Base-by-base conservation (phyloP, 331 rosid species). In the Malus hybrid region DNA sequence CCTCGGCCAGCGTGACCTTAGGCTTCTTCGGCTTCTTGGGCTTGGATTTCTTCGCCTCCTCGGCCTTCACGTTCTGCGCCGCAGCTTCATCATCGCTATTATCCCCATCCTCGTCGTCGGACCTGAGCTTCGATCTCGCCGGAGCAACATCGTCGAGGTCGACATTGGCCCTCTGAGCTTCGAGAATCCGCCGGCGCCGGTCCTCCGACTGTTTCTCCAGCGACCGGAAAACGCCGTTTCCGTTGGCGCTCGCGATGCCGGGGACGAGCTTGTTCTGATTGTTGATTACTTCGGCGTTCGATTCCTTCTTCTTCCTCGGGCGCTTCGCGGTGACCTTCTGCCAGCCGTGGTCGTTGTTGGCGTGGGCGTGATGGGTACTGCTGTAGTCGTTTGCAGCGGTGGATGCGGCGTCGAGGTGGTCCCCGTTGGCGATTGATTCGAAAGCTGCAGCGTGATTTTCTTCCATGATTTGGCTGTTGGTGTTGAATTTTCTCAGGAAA, bases 241-340 rank as follows among this genome's bases (percentile, higher is more conserved):
- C 82, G 31, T 85, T 81, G 57, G 78, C 10, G 34, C 73, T 31
- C 22, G 83, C 15, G 1, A 84, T 88, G 67, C 87, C 83, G 52
- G 89, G 18, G 15, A 54, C 76, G 14, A 83, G 42, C 66, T 83
- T 87, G 52, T 12, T 64, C 48, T 80, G 80, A 76, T 79, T 81
- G 36, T 80, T 71, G 3, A 55, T 65, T 13, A 86, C n/a, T 32
- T 78, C 88, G 4, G 87, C 33, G 7, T 57, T 46, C 70, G 85
- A 77, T 73, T 81, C 73, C 52, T 84, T 87, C 75, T 59, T 29
- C 85, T 84, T 87, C 80, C 80, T 82, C 74, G 75, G 88, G 44
- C 90, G 88, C 87, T 82, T 87, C 6, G 82, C 50, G 76, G 83
- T 78, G 27, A 87, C 90, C 87, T 87, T 87, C 55, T 84, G 86